Percentiles rank a stretch among this genome's conserved stretches.
phyloP scores from a whole-genome alignment of 2,329 filamentous ascomycete species.

The Fusarium graminum region DNA sequence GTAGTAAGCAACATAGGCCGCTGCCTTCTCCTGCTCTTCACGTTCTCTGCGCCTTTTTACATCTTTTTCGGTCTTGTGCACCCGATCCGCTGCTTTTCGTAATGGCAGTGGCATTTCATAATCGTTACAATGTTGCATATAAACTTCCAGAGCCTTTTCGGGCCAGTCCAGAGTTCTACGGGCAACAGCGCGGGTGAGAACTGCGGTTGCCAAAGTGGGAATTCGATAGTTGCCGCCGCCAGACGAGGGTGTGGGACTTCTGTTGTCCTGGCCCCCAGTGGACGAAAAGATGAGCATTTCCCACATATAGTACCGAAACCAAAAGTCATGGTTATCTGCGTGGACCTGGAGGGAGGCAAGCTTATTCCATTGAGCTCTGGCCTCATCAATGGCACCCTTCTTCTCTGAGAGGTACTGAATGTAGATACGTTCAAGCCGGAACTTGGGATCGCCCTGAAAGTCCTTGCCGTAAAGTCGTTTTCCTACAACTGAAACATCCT shows the following conservation, averaged over 20 bases:
- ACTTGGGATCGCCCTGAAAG: slow-evolving; percentile 89
- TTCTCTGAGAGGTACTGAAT: slow-evolving; percentile 92
- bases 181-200: slow-evolving; percentile 78
- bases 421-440: slow-evolving; percentile 89
- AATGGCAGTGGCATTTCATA: slow-evolving; percentile 85
- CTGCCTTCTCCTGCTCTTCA: slow-evolving; percentile 72
- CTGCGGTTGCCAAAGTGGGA: slow-evolving; percentile 80
- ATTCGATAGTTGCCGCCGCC: slow-evolving; percentile 65
- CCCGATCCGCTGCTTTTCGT: slow-evolving; percentile 78
- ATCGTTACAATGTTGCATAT: slow-evolving; percentile 85
- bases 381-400: slow-evolving; percentile 80
- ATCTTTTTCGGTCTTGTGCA: slow-evolving; percentile 75
- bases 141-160: slow-evolving; percentile 80
- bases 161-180: slow-evolving; percentile 78
- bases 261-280: slow-evolving; percentile 57
- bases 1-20: slow-evolving; percentile 61
- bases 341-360: slow-evolving; percentile 74
- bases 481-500: slow-evolving; percentile 85
- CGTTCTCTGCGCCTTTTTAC: slow-evolving; percentile 74
- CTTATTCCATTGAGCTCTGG: slow-evolving; percentile 81
- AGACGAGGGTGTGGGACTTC: slow-evolving; percentile 65
- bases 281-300: slow-evolving; percentile 78
- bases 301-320: slow-evolving; percentile 92
- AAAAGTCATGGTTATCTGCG: slow-evolving; percentile 89
- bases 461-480: slow-evolving; percentile 78